phyloP scores from a whole-genome alignment of 768 basidiomycete species.

The Pisolithus microcarpus region DNA sequence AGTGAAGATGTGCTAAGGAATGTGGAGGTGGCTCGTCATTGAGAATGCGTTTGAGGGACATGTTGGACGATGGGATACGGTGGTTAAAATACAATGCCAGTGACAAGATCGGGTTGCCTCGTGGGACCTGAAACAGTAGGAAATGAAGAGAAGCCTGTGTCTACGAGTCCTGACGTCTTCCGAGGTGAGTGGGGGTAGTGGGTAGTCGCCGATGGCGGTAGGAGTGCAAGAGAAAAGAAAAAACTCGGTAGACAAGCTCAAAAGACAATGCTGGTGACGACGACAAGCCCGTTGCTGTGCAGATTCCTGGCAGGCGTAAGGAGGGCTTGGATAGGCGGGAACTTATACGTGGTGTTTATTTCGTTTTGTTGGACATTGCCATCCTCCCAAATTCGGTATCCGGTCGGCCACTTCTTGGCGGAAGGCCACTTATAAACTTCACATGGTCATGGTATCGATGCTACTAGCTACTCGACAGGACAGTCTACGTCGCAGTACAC shows the following conservation, averaged over 20 bases:
- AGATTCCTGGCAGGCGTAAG: slow-evolving; percentile 12
- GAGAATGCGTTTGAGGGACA: slow-evolving; percentile 77
- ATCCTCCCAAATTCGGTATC: slow-evolving; percentile 24
- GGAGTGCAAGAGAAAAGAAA: not conserved
- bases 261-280: slow-evolving; percentile 2
- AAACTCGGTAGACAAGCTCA: not conserved
- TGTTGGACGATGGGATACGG: slow-evolving; percentile 24
- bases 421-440: no score
- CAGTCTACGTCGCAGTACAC: not conserved
- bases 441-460: no score
- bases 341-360: slow-evolving; percentile 18
- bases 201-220: not conserved
- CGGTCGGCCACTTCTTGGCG: slow-evolving; percentile 22
- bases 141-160: not conserved
- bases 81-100: slow-evolving; percentile 6
- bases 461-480: no score
- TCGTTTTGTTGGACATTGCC: slow-evolving; percentile 32
- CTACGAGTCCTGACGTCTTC: not conserved
- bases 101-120: slow-evolving; percentile 18
- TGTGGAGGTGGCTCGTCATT: slow-evolving; percentile 57
- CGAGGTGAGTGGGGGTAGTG: not conserved
- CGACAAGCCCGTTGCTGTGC: slow-evolving; percentile 13
- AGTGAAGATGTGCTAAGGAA: slow-evolving; percentile 21
- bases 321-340: slow-evolving; percentile 26
- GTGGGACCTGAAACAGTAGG: slow-evolving; percentile 26